These are phyloP conservation scores for Cenococcum geophilum DNA, from an alignment of 495 filamentous ascomycete species.

Conservation along the genomic window DNA sequence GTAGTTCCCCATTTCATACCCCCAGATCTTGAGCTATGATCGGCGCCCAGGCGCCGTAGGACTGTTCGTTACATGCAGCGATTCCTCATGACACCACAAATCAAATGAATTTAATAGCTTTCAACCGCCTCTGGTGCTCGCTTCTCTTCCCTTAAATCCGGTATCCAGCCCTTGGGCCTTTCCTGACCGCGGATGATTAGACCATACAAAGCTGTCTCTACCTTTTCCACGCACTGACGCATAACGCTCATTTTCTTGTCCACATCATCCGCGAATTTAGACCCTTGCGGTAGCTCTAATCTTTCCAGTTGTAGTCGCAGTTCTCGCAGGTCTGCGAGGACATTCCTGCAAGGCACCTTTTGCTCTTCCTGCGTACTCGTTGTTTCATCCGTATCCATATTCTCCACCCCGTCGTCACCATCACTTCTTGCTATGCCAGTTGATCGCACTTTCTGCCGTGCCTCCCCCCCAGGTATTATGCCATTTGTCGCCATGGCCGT, in stretches of 20 bases:
- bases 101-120: slow-evolving; percentile 16
- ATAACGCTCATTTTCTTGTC: slow-evolving; percentile 82
- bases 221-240: slow-evolving; percentile 84
- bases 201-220: slow-evolving; percentile 83
- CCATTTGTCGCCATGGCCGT: slow-evolving; percentile 65
- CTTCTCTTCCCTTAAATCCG: slow-evolving; percentile 56
- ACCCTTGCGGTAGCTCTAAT: slow-evolving; percentile 46
- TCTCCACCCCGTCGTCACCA: slow-evolving; percentile 14
- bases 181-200: slow-evolving; percentile 80
- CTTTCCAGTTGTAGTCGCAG: slow-evolving; percentile 68
- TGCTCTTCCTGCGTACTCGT: slow-evolving; percentile 21
- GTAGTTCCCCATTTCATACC: too few species aligned
- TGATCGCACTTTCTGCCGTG: slow-evolving; percentile 5
- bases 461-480: slow-evolving; percentile 43
- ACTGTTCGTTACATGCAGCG: background rate
- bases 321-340: slow-evolving; percentile 68
- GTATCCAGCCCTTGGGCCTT: slow-evolving; percentile 86
- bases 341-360: slow-evolving; percentile 43
- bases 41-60: too few species aligned
- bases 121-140: slow-evolving; percentile 17
- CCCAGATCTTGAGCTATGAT: too few species aligned
- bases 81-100: background rate
- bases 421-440: slow-evolving; percentile 2
- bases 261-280: slow-evolving; percentile 53
- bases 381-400: slow-evolving; percentile 29